phyloP scores from a whole-genome alignment of 129 eudicot genomes.

The Glebionis coronaria region DNA sequence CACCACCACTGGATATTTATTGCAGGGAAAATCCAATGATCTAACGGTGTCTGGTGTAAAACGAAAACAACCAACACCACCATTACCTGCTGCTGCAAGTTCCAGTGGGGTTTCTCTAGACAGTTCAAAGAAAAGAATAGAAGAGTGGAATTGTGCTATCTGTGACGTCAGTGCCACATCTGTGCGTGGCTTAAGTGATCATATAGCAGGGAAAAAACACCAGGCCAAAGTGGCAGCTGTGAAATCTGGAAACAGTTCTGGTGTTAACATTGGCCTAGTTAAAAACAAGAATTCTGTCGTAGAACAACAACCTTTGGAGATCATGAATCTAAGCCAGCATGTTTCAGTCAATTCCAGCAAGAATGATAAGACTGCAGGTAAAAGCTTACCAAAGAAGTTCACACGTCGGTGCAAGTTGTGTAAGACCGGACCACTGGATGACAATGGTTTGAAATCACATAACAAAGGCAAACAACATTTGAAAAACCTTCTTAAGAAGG shows the following conservation, averaged over 20 bases:
- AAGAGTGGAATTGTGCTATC: slow-evolving; percentile 51
- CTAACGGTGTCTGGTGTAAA: slow-evolving; percentile 32
- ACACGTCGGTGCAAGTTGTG: not conserved
- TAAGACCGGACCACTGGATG: not conserved
- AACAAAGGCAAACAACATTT: not conserved
- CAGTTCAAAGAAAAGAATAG: slow-evolving; percentile 17
- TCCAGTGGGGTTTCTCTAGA: slow-evolving; percentile 13
- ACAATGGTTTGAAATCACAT: not conserved
- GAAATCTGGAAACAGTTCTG: not conserved
- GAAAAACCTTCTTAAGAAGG: not conserved
- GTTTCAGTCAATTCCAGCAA: not conserved
- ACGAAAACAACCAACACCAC: slow-evolving; percentile 38
- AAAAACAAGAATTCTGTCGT: not conserved
- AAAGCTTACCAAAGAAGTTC: slow-evolving; percentile 2
- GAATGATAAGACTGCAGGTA: not conserved
- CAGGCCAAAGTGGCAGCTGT: slow-evolving; percentile 42
- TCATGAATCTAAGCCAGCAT: not conserved
- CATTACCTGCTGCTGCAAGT: slow-evolving; percentile 2
- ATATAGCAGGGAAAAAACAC: slow-evolving; percentile 58
- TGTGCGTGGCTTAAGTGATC: slow-evolving; percentile 42
- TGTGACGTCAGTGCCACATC: slow-evolving; percentile 46
- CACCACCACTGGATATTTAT: not conserved
- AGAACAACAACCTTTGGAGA: not conserved
- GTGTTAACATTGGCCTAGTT: not conserved
- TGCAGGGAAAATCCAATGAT: slow-evolving; percentile 39